These are phyloP conservation scores for Phascolomyces articulosus DNA, from an alignment of 371 early-diverging fungal species.

Conservation along the genomic window DNA sequence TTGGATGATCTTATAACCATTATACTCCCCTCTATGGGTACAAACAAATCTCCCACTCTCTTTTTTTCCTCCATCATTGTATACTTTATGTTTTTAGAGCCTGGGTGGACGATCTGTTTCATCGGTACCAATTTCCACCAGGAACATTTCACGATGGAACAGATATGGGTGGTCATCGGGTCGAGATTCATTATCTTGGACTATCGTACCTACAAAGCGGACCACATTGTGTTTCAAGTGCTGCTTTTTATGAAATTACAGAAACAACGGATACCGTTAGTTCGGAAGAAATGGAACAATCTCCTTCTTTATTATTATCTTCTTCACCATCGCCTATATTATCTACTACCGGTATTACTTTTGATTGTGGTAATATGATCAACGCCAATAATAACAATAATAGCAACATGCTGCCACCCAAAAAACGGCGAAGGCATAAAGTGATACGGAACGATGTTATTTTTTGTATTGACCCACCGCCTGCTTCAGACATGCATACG, in stretches of 20 bases:
- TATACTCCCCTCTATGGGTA: no score
- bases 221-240: constrained; percentile 15
- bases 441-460: constrained; percentile 19
- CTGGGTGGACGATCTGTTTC: constrained; percentile 29
- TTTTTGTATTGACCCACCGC: constrained; percentile 13
- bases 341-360: background rate
- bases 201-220: constrained; percentile 19
- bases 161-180: constrained; percentile 7
- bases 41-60: no score
- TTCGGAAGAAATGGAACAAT: background rate
- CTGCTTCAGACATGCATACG: background rate
- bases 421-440: constrained; percentile 17
- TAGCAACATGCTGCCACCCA: constrained; percentile 12
- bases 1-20: background rate
- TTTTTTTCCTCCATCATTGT: background rate
- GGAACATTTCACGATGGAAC: constrained; percentile 12
- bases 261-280: constrained; percentile 22
- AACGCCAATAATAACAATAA: background rate
- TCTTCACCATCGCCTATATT: constrained; percentile 1
- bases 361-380: constrained; percentile 4
- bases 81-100: no score
- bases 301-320: background rate
- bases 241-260: constrained; percentile 40
- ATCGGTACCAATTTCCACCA: constrained; percentile 17
- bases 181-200: constrained; percentile 36